Percentiles rank a stretch among this genome's conserved stretches.
Evolutionary conservation across 2,329 filamentous ascomycete genomes (phyloP).

Genomic region (Ophioceras dolichostomum): DNA sequence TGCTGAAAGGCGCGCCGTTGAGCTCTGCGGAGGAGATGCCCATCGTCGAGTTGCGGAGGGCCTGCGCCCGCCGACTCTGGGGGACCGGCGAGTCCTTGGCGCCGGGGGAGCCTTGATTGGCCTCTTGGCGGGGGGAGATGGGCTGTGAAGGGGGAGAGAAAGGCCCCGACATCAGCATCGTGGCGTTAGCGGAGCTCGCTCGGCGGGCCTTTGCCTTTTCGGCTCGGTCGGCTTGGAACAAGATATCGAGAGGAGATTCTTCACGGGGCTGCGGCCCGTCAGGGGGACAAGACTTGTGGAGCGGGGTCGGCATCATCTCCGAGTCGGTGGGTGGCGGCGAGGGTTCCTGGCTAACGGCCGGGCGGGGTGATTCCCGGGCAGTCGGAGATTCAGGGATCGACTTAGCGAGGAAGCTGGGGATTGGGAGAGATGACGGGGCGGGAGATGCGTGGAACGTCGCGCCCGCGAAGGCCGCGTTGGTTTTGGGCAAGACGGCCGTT

Average conservation of each 20-base stretch:
- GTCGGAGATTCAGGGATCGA: constrained; percentile 57
- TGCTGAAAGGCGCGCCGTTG: constrained; percentile 42
- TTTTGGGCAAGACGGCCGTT: constrained; percentile 26
- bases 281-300: constrained; percentile 22
- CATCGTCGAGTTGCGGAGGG: constrained; percentile 31
- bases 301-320: constrained; percentile 33
- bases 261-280: constrained; percentile 26
- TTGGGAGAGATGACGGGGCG: constrained; percentile 76
- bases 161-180: constrained; percentile 24
- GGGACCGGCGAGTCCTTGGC: constrained; percentile 7
- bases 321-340: constrained; percentile 41
- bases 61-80: constrained; percentile 22
- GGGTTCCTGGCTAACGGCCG: constrained; percentile 26
- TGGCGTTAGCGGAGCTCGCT: constrained; percentile 34
- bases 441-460: constrained; percentile 93
- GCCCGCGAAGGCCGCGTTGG: constrained; percentile 65
- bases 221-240: constrained; percentile 78
- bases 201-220: constrained; percentile 54
- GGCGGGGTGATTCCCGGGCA: no score
- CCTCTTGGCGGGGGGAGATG: constrained; percentile 16
- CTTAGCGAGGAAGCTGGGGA: constrained; percentile 76
- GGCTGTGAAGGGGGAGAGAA: constrained; percentile 37
- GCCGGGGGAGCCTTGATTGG: constrained; percentile 12
- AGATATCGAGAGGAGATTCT: constrained; percentile 74
- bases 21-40: constrained; percentile 59